Percentiles rank a stretch among this genome's conserved stretches.
Evolutionary conservation across 2,329 filamentous ascomycete species (phyloP).

Genomic region (Aspergillus niger): DNA sequence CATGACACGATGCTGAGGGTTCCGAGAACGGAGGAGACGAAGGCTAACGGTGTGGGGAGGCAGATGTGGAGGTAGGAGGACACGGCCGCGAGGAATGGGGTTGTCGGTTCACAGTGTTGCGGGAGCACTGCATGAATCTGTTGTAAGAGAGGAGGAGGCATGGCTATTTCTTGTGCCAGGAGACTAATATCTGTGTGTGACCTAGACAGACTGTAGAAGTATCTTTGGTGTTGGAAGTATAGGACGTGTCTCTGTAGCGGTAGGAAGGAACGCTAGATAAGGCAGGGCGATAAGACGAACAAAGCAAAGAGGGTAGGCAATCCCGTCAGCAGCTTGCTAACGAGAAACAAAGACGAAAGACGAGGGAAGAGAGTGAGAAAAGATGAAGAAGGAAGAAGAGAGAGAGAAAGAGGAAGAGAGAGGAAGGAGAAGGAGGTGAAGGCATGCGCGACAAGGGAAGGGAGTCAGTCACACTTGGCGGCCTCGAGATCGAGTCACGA

Average conservation of each 20-base stretch:
- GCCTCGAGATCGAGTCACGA: constrained; percentile 13
- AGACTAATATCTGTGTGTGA: background rate
- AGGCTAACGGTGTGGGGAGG: constrained; percentile 63
- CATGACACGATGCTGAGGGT: constrained; percentile 65
- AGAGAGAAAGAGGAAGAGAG: background rate
- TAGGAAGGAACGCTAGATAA: constrained; percentile 8
- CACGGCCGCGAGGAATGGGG: constrained; percentile 57
- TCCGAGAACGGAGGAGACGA: constrained; percentile 63
- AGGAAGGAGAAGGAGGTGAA: background rate
- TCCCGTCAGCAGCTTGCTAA: background rate
- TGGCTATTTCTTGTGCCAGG: constrained; percentile 17
- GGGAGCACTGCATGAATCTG: constrained; percentile 48
- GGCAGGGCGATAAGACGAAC: background rate
- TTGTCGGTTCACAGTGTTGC: constrained; percentile 61
- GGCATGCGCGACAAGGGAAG: background rate
- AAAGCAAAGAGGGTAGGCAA: background rate
- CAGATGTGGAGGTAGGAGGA: constrained; percentile 64
- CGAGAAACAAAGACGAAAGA: background rate
- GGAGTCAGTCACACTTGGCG: constrained; percentile 22
- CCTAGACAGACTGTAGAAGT: background rate
- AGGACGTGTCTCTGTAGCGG: background rate
- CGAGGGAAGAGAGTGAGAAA: background rate
- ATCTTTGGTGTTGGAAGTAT: background rate
- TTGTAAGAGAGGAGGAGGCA: constrained; percentile 35
- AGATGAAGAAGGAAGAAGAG: background rate